Evolutionary conservation across 75 land plant genomes (phyloP).

Genomic region (Selaginella tamariscina): DNA sequence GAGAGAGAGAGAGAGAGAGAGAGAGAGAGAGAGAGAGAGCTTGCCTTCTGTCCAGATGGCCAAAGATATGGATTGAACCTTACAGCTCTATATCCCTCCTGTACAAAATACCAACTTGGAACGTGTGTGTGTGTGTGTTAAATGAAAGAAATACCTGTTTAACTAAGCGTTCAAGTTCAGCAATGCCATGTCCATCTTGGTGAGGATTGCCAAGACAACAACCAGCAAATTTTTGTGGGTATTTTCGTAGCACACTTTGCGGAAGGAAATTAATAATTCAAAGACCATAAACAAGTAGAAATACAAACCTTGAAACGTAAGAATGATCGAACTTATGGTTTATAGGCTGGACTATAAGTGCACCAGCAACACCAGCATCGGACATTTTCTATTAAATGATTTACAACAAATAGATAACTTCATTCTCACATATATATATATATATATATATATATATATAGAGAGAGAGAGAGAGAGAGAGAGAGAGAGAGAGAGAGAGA

Average conservation of each 20-base stretch:
- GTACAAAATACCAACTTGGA: constrained; percentile 5
- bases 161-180: constrained; percentile 60
- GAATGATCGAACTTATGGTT: constrained; percentile 94
- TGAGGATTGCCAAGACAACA: constrained; percentile 92
- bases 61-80: constrained; percentile 91
- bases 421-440: no score
- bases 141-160: constrained; percentile 31
- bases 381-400: constrained; percentile 44
- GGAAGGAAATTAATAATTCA: background rate
- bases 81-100: constrained; percentile 82
- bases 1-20: background rate
- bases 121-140: no score
- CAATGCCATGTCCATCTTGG: constrained; percentile 69
- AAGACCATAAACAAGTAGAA: background rate
- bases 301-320: constrained; percentile 55
- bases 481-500: background rate
- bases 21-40: background rate
- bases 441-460: no score
- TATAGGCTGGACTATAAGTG: constrained; percentile 82
- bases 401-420: background rate
- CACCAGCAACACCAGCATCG: constrained; percentile 79
- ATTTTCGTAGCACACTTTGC: constrained; percentile 56
- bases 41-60: constrained; percentile 71
- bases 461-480: no score
- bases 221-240: constrained; percentile 74